Evolutionary conservation across 768 basidiomycete genomes (phyloP).

Genomic region (Podaxis pistillaris): DNA sequence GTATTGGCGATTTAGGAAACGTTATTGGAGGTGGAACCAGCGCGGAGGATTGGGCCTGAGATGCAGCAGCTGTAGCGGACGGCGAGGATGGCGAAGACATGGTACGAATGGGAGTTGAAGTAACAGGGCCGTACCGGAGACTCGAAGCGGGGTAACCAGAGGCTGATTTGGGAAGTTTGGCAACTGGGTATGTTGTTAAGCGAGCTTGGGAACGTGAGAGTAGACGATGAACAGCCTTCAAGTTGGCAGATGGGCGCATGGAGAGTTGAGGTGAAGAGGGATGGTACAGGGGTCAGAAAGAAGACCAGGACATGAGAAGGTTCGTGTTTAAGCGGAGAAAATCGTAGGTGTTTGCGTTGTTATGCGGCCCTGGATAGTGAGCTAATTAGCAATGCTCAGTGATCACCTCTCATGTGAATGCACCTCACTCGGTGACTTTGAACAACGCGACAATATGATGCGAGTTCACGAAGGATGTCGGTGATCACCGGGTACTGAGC

Average conservation of each 20-base stretch:
- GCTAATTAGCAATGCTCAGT: background rate
- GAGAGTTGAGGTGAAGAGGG: background rate
- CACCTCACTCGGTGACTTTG: background rate
- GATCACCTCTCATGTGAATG: background rate
- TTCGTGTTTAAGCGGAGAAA: background rate
- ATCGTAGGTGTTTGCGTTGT: background rate
- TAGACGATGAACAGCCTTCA: background rate
- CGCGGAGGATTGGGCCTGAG: slow-evolving; percentile 11
- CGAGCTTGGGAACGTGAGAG: background rate
- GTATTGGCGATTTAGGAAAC: slow-evolving; percentile 56
- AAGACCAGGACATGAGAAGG: slow-evolving; percentile 4
- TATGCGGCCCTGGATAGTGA: slow-evolving; percentile 1
- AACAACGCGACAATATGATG: background rate
- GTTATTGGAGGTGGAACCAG: slow-evolving; percentile 20
- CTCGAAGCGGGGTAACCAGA: background rate
- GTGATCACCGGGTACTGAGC: background rate
- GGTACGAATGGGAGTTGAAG: background rate
- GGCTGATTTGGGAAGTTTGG: background rate
- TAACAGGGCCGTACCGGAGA: background rate
- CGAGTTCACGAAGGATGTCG: background rate
- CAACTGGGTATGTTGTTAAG: background rate
- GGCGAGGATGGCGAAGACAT: slow-evolving; percentile 17
- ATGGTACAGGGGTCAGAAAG: background rate
- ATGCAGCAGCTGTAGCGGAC: slow-evolving; percentile 20
- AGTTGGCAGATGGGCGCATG: background rate